These are phyloP conservation scores for Rozella allomycis DNA, from an alignment of 371 early-diverging fungal genomes.

Conservation along the genomic window DNA sequence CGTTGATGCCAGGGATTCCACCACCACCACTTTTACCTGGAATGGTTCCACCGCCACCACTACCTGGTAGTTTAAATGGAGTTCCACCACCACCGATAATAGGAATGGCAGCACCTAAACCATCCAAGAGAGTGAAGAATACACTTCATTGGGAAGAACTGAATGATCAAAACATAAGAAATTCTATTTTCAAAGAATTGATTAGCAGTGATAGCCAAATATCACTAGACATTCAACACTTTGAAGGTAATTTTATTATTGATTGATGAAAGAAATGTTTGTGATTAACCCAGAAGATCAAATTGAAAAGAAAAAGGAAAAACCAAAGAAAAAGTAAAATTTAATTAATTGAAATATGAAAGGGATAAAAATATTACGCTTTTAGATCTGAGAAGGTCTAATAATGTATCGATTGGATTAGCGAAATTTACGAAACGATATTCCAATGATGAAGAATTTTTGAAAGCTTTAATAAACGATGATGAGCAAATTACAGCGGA, in stretches of 20 bases:
- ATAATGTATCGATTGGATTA: constrained; percentile 23
- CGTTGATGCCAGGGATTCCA: neutral
- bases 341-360: constrained; percentile 7
- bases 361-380: constrained; percentile 15
- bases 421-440: constrained; percentile 12
- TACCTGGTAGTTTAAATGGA: neutral
- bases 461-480: too few relatives aligned
- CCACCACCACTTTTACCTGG: neutral
- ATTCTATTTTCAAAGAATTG: constrained; percentile 11
- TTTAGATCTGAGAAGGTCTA: constrained; percentile 21
- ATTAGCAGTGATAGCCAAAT: constrained; percentile 2
- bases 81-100: constrained; percentile 1
- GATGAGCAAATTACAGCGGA: too few relatives aligned
- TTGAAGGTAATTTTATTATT: constrained; percentile 17
- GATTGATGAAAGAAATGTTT: constrained; percentile 5
- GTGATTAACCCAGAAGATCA: neutral
- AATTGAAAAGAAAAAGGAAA: constrained; percentile 1
- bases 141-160: constrained; percentile 26
- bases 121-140: constrained; percentile 8
- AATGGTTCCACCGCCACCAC: constrained; percentile 1
- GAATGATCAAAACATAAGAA: constrained; percentile 1
- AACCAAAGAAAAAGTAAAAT: constrained; percentile 3
- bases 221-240: constrained; percentile 2
- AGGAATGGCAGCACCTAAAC: neutral
- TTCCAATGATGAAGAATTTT: constrained; percentile 4